Evolutionary conservation across 1,284 basidiomycete genomes (phyloP).

Genomic region (Trametes pubescens): DNA sequence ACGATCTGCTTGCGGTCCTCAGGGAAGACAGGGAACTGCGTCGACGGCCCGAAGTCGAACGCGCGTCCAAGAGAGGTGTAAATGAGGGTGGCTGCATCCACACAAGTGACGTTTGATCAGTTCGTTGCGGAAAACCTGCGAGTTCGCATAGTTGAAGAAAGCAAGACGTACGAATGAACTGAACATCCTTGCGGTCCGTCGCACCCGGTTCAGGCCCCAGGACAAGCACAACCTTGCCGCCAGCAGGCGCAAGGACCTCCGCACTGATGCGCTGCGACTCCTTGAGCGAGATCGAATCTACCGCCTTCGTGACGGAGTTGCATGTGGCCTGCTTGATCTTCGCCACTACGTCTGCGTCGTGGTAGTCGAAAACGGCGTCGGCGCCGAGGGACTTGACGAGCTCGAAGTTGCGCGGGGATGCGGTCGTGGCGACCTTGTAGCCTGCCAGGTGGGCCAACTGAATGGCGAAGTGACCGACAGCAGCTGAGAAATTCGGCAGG

Average conservation of each 20-base stretch:
- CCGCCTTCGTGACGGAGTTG: conserved; percentile 30
- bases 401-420: conserved; percentile 50
- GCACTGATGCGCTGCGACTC: conserved; percentile 33
- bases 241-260: conserved; percentile 28
- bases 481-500: conserved; percentile 4
- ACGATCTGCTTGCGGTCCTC: conserved; percentile 35
- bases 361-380: conserved; percentile 49
- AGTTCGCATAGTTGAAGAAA: too few relatives aligned
- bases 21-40: conserved; percentile 18
- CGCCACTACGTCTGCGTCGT: conserved; percentile 33
- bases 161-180: conserved; percentile 24
- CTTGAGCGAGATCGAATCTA: conserved; percentile 35
- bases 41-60: conserved; percentile 19
- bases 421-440: conserved; percentile 50
- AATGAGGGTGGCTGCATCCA: conserved; percentile 32
- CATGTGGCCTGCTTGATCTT: conserved; percentile 38
- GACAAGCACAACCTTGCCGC: conserved; percentile 34
- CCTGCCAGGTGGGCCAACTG: conserved; percentile 53
- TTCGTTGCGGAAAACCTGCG: too few relatives aligned
- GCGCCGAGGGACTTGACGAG: conserved; percentile 52
- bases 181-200: conserved; percentile 31
- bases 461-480: conserved; percentile 50
- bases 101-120: background rate
- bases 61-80: conserved; percentile 37
- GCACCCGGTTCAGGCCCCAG: conserved; percentile 21